Percentiles rank a stretch among this genome's conserved stretches.
phyloP scores from a whole-genome alignment of 495 filamentous ascomycete genomes.

The Annulohypoxylon nitens region DNA sequence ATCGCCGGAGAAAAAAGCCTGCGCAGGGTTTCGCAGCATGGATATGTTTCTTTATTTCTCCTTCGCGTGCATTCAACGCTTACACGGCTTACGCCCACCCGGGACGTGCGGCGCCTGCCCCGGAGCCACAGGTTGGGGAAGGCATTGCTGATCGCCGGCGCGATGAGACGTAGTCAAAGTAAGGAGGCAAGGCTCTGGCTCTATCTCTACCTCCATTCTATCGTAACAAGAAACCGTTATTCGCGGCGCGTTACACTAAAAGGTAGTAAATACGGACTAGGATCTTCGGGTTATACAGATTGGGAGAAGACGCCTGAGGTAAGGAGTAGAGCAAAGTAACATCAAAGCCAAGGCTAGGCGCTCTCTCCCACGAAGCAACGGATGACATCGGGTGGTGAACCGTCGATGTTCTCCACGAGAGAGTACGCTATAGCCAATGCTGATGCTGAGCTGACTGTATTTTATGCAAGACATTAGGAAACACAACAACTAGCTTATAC shows the following conservation, averaged over 20 bases:
- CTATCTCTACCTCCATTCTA: not conserved
- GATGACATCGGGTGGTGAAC: slow-evolving; percentile 14
- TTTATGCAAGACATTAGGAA: slow-evolving; percentile 9
- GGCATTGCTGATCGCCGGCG: not conserved
- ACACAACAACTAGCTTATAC: slow-evolving; percentile 10
- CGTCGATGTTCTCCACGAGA: not conserved
- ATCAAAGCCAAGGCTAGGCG: not conserved
- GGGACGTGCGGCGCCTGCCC: slow-evolving; percentile 25
- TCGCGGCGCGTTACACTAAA: slow-evolving; percentile 21
- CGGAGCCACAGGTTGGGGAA: slow-evolving; percentile 8
- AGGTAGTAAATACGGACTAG: not conserved
- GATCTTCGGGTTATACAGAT: slow-evolving; percentile 27
- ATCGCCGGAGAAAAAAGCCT: slow-evolving; percentile 21
- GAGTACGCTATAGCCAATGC: not conserved
- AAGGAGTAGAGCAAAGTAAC: slow-evolving; percentile 11
- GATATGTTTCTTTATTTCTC: not conserved
- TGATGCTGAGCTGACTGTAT: slow-evolving; percentile 33
- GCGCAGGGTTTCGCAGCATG: slow-evolving; percentile 15
- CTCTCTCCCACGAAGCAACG: slow-evolving; percentile 10
- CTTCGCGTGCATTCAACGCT: slow-evolving; percentile 1
- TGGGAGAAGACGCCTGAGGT: not conserved
- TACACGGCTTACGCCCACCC: slow-evolving; percentile 24
- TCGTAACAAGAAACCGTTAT: slow-evolving; percentile 13
- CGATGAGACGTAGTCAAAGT: not conserved
- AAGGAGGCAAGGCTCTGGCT: slow-evolving; percentile 11